These are phyloP conservation scores for Cercospora zeae-maydis DNA, from an alignment of 2,329 filamentous ascomycete species.

Conservation along the genomic window DNA sequence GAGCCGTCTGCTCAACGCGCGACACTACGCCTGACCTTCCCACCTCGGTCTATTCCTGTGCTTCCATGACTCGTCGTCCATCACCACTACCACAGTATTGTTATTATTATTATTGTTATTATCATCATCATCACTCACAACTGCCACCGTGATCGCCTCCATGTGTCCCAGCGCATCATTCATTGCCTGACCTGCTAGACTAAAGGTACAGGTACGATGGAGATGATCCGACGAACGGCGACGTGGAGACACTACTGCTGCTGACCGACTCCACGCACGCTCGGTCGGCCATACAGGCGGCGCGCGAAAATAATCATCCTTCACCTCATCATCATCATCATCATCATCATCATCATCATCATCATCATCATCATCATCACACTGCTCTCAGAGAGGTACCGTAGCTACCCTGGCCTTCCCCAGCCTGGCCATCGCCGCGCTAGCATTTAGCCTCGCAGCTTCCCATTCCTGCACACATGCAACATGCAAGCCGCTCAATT, in stretches of 20 bases:
- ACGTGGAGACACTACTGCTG: constrained; percentile 16
- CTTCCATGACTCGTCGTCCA: neutral
- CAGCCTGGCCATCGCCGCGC: constrained; percentile 14
- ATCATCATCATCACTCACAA: constrained; percentile 1
- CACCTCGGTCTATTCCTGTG: no score
- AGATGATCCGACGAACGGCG: constrained; percentile 1
- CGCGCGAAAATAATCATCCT: constrained; percentile 14
- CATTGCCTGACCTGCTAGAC: neutral
- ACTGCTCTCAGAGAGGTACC: no score
- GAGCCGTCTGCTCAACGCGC: neutral
- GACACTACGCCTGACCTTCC: no score
- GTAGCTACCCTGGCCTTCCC: constrained; percentile 19
- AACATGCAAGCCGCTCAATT: neutral
- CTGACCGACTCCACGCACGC: constrained; percentile 15
- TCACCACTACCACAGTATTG: neutral
- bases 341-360: no score
- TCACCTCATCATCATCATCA: no score
- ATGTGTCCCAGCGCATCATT: no score
- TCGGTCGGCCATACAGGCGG: constrained; percentile 20
- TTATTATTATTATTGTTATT: neutral
- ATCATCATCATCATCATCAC: no score
- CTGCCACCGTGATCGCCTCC: neutral
- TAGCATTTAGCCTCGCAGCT: constrained; percentile 22
- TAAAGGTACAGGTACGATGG: neutral
- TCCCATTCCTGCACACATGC: no score